A percentile compares a stretch with the other conserved stretches of the same genome.
Evolutionary conservation across 768 basidiomycete genomes (phyloP).

Genomic region (Phylloporus arenicola): DNA sequence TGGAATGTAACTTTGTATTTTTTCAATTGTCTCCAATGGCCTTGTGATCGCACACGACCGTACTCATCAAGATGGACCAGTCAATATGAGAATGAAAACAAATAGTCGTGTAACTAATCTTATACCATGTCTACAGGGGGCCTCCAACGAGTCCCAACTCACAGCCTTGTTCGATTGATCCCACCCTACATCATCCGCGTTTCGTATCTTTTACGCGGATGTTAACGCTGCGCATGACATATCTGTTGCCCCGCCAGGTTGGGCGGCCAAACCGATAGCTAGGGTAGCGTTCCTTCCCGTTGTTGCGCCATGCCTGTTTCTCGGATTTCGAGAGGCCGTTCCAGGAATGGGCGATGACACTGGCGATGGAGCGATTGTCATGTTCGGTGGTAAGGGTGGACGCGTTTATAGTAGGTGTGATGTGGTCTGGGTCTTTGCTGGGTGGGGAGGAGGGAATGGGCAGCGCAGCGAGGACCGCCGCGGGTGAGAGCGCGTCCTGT

Average conservation of each 20-base stretch:
- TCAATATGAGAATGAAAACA: no score
- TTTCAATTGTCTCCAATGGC: background rate
- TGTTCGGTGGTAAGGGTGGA: constrained; percentile 44
- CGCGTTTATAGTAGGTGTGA: constrained; percentile 37
- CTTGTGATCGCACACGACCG: no score
- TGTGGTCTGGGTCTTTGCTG: constrained; percentile 37
- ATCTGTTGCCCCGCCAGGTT: constrained; percentile 37
- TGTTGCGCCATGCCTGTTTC: constrained; percentile 44
- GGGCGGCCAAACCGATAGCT: constrained; percentile 49
- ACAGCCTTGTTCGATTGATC: constrained; percentile 58
- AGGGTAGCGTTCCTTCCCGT: constrained; percentile 46
- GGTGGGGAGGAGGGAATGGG: constrained; percentile 26
- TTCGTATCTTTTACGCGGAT: constrained; percentile 42
- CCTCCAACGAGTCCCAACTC: constrained; percentile 62
- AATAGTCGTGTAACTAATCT: no score
- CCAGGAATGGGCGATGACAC: constrained; percentile 53
- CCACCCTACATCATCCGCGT: constrained; percentile 67
- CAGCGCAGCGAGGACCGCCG: constrained; percentile 22
- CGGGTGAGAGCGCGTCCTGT: constrained; percentile 6
- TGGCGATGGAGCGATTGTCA: constrained; percentile 55
- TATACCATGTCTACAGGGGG: constrained; percentile 39
- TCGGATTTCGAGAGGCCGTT: constrained; percentile 45
- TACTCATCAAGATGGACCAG: no score
- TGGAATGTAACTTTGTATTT: background rate
- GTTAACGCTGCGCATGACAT: constrained; percentile 46